Base-by-base conservation (phyloP, 1,139 yeast genomes). In the Debaryomycetaceae sp. region DNA sequence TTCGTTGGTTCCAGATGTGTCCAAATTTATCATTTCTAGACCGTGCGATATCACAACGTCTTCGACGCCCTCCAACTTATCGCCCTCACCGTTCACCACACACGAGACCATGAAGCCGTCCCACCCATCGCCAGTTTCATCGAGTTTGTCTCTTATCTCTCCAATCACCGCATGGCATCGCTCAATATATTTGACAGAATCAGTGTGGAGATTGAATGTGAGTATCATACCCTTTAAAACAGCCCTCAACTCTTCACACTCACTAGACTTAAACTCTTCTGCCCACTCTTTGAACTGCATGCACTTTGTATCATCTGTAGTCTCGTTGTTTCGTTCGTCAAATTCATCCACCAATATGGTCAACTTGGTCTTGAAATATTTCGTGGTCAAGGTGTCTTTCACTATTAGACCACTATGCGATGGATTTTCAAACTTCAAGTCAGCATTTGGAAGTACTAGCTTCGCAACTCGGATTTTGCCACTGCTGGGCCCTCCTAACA, bases 391-490 rank as follows among this genome's bases (percentile, higher is more conserved):
- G 5, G 51, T 44, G 5, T 64, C 56, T 42, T 60, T 62, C 31
- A 66, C 50, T n/a, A 68, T 67, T 7, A 69, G 45, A 4, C 78
- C 78, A 49, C 74, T 62, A 47, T 73, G 78, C 1, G 68, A 50
- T 0, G 53, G 49, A 2, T 45, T 45, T n/a, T 44, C 42, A 3
- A 55, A 42, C 1, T 42, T 49, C 4, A 45, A 45, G 6, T 48
- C 46, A 8, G 47, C 40, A 20, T 49, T 47, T 7, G 51, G 43
- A 5, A 57, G 44, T 23, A 72, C 48, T 17, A 49, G 46, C 35
- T 63, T 55, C 2, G 66, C 62, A 1, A 68, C 47, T 30, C 69
- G 50, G 24, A 71, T 41, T 48, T 73, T 72, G 1, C 78, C 77
- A 4, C 66, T 57, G 30, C 54, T 45, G 1, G 77, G 75, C 1